These are phyloP conservation scores for Colletotrichum euphorbiae DNA, from an alignment of 2,329 filamentous ascomycete genomes.

Conservation along the genomic window DNA sequence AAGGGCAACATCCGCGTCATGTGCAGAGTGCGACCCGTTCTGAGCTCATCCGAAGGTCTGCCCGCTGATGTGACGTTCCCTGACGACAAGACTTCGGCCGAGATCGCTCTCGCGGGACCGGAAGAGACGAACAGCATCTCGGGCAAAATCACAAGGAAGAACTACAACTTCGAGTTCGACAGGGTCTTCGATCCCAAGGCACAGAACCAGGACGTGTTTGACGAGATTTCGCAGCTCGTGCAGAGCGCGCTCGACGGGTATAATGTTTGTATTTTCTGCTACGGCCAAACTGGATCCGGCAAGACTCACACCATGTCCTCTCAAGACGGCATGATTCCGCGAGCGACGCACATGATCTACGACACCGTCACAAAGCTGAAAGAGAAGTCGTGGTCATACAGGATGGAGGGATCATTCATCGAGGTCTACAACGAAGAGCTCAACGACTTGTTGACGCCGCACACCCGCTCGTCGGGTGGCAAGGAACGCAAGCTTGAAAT, in stretches of 20 bases:
- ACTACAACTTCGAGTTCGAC: slow-evolving; percentile 90
- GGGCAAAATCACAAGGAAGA: slow-evolving; percentile 80
- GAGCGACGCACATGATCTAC: slow-evolving; percentile 94
- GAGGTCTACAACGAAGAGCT: slow-evolving; percentile 99
- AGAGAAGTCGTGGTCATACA: slow-evolving; percentile 94
- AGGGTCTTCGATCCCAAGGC: slow-evolving; percentile 85
- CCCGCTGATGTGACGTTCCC: slow-evolving; percentile 83
- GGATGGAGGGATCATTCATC: slow-evolving; percentile 93
- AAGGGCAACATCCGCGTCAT: slow-evolving; percentile 99
- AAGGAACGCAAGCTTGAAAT: slow-evolving; percentile 86
- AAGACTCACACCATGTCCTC: slow-evolving; percentile 98
- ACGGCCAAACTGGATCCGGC: slow-evolving; percentile 95
- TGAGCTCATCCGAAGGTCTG: slow-evolving; percentile 69
- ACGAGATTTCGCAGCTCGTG: slow-evolving; percentile 95
- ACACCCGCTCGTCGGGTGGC: slow-evolving; percentile 56
- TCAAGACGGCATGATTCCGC: slow-evolving; percentile 92
- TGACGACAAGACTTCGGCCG: slow-evolving; percentile 84
- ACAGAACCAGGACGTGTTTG: slow-evolving; percentile 89
- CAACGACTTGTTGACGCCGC: slow-evolving; percentile 80
- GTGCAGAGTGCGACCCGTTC: slow-evolving; percentile 88
- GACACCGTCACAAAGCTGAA: slow-evolving; percentile 84
- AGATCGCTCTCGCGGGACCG: slow-evolving; percentile 85
- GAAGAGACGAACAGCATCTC: slow-evolving; percentile 83
- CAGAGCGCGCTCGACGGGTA: slow-evolving; percentile 97
- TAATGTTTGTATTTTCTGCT: slow-evolving; percentile 99